phyloP scores from a whole-genome alignment of 78 protist species.

The Diacronema lutheri region DNA sequence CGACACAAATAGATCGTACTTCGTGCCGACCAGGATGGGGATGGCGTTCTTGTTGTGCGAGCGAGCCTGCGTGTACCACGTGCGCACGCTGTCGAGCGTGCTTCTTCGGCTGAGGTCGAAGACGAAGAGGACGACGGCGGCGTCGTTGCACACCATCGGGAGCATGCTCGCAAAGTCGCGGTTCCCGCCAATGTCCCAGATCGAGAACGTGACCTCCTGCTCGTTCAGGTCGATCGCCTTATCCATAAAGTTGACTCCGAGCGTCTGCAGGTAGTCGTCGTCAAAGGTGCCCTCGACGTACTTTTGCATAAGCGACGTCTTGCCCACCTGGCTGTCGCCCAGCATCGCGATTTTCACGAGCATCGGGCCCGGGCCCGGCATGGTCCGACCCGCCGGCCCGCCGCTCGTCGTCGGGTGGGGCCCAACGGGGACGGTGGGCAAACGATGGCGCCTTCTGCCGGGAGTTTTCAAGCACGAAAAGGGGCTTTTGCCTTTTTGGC shows the following conservation, averaged over 20 bases:
- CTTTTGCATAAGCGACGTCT: conserved; percentile 51
- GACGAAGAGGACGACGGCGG: conserved; percentile 42
- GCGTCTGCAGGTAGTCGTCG: conserved; percentile 35
- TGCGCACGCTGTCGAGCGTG: conserved; percentile 29
- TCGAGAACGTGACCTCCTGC: conserved; percentile 31
- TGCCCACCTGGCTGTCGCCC: conserved; percentile 58
- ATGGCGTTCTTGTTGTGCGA: conserved; percentile 39
- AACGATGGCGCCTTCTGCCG: too few relatives aligned
- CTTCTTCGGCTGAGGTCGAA: conserved; percentile 45
- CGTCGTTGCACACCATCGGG: conserved; percentile 58
- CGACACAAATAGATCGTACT: conserved; percentile 36
- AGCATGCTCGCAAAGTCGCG: conserved; percentile 45
- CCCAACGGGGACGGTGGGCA: too few relatives aligned
- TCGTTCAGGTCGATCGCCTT: conserved; percentile 11
- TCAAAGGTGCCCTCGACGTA: conserved; percentile 40
- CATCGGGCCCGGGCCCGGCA: too few relatives aligned
- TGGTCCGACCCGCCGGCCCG: too few relatives aligned
- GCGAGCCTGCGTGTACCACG: conserved; percentile 54
- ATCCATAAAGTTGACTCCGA: conserved; percentile 69
- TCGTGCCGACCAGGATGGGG: conserved; percentile 57
- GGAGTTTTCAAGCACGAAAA: too few relatives aligned
- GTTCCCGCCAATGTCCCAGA: conserved; percentile 62
- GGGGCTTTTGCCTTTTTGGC: too few relatives aligned
- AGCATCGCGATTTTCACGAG: conserved; percentile 40
- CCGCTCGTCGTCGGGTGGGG: too few relatives aligned